Base-by-base conservation (phyloP, 495 filamentous ascomycete species). In the Lasiosphaeris hirsuta region DNA sequence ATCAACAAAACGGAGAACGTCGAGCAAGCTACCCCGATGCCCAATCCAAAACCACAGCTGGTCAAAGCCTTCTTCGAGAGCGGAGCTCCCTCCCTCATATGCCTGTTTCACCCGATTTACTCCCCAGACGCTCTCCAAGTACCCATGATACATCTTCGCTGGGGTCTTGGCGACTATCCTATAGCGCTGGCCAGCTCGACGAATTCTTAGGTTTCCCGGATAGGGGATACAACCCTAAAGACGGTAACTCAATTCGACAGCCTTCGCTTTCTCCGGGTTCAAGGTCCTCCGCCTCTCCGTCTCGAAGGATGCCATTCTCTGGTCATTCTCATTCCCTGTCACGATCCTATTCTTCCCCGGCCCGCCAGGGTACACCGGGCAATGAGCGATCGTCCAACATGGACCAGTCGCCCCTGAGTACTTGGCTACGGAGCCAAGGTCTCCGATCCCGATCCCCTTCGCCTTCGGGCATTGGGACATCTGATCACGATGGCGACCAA, bases 371-470 rank as follows among this genome's bases (percentile, higher is more conserved):
- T 7, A 57, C 58, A 1, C 66, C 59, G 10, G 56, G 37, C 8
- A 66, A 55, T 38, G 58, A 53, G 10, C 42, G 23, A 4, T 36
- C 48, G n/a, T 49, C 56, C 6, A 23, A 14, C 2, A 51, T 36
- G 43, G 64, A 71, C 34, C 62, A 71, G 58, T 75, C 73, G 0
- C 72, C 72, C 30, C 41, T 77, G 40, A 62, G 69, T 33, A 67
- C 67, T n/a, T 77, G 74, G 74, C 55, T 77, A 36, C 53, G 73
- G 10, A 77, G 72, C 43, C 74, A 77, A 54, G 70, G 69, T 14
- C 54, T 73, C 17, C 65, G 63, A 23, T 68, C 69, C 19, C 53
- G 52, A 11, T 69, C 72, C 13, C 59, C 58, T 11, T 68, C 67
- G 0, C 10, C 45, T 18, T 37, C 57, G 4, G 33, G 43, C 4